Conservation (phyloP, 23 red algal species). For the Porphyridium purpureum region DNA sequence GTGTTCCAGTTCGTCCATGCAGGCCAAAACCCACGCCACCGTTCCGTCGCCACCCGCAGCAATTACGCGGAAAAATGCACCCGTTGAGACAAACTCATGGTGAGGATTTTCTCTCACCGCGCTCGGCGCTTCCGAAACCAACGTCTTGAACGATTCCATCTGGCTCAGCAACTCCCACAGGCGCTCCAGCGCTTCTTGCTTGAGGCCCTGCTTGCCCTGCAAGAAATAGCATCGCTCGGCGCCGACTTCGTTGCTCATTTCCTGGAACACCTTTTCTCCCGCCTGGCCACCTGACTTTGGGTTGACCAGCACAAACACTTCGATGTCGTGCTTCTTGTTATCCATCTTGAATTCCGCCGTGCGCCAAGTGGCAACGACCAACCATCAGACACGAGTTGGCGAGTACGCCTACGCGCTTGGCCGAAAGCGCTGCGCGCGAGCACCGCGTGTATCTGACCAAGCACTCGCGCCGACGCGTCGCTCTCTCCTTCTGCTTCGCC, state of each 20-base stretch:
- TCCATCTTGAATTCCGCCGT: too few species aligned
- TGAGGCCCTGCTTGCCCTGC: neutral
- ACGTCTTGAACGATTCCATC: neutral
- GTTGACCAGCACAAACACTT: neutral
- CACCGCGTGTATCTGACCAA: too few species aligned
- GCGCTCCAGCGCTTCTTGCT: neutral
- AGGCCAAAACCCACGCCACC: neutral
- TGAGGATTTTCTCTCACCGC: neutral
- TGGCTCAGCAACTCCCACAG: neutral
- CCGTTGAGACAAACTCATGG: neutral
- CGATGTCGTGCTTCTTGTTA: too few species aligned
- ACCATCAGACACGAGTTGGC: too few species aligned
- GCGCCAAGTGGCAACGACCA: too few species aligned
- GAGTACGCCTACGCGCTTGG: too few species aligned
- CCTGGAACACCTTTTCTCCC: neutral
- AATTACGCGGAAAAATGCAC: neutral
- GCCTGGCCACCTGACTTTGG: neutral
- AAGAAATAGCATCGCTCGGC: neutral
- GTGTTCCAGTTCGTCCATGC: neutral
- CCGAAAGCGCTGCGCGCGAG: too few species aligned
- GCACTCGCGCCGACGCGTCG: too few species aligned
- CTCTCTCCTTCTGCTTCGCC: too few species aligned
- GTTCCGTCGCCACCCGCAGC: neutral
- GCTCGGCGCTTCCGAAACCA: neutral
- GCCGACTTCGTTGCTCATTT: neutral